Evolutionary conservation across 352 stramenopile species (phyloP), one percentile per base, ranked within the genome.

Genomic region (Phytophthora sp.): DNA sequence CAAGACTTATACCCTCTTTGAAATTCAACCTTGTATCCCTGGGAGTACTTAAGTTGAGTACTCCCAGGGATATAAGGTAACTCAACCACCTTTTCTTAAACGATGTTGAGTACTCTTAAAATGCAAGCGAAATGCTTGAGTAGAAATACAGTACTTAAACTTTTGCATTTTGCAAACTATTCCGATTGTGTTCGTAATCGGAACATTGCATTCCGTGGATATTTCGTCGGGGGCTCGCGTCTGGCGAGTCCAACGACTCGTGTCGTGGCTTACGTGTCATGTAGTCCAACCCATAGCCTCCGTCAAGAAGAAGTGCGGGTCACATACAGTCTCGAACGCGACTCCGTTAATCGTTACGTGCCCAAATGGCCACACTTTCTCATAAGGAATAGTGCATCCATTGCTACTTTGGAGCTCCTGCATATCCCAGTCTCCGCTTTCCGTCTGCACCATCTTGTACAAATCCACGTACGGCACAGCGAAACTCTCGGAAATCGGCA

Each of bases 401-500:
- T 71, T 61, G 18, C 33, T 53, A 33, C 57, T 62, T 33, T 74
- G 41, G 49, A 81, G 52, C 15, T 60, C 57, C 29, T 61, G n/a
- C 3, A 61, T 30, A 36, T 66, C 46, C 57, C 57, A 66, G 21
- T 59, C 49, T 45, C 57, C 36, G 35, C 24, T 31, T 29, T 44
- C 30, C 1, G 6, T 49, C 29, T 61, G 27, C 15, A 74, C 77
- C 33, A 39, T 50, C 54, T 41, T 35, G 66, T 81, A 81, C 61
- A 81, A n/a, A 56, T 81, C 73, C 42, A 78, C 57, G 55, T 79
- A 70, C 26, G 33, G 49, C n/a, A 66, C 23, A 24, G 61, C 56
- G 27, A 36, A 71, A 38, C 26, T 62, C 15, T 61, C 50, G 4
- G 39, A 55, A 35, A 58, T 52, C 3, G 66, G 53, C n/a, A 64